Evolutionary conservation across 2,329 filamentous ascomycete species (phyloP).

Genomic region (Alternaria hordeiaustralica): DNA sequence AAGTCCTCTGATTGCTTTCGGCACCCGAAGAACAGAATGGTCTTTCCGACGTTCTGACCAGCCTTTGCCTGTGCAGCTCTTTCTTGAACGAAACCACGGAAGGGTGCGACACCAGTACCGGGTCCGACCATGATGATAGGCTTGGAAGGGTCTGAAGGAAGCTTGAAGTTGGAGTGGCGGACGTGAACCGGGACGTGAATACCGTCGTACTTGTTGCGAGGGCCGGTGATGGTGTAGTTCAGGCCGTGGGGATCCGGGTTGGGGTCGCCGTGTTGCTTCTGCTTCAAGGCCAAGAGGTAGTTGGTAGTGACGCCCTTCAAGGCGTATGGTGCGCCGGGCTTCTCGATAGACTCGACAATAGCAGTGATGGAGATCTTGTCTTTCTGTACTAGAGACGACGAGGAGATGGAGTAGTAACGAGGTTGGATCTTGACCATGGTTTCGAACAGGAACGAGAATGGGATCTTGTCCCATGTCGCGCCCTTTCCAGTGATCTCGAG

Average conservation of each 20-base stretch:
- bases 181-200: conserved; percentile 95
- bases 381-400: conserved; percentile 91
- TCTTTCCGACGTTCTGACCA: conserved; percentile 84
- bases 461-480: conserved; percentile 80
- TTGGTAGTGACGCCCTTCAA: conserved; percentile 97
- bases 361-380: conserved; percentile 95
- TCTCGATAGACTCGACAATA: conserved; percentile 82
- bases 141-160: conserved; percentile 92
- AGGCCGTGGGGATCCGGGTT: conserved; percentile 82
- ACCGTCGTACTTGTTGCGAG: conserved; percentile 95
- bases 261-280: conserved; percentile 92
- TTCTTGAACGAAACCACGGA: conserved; percentile 95
- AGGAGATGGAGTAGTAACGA: conserved; percentile 99
- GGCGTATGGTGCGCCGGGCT: conserved; percentile 76
- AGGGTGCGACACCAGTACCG: conserved; percentile 94
- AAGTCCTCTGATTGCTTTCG: conserved; percentile 88
- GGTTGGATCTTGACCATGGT: conserved; percentile 93
- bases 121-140: conserved; percentile 96
- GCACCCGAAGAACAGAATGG: conserved; percentile 94
- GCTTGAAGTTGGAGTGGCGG: conserved; percentile 98
- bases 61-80: conserved; percentile 80
- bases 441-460: conserved; percentile 95
- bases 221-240: conserved; percentile 85
- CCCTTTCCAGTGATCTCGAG: conserved; percentile 75
- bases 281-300: conserved; percentile 91